Evolutionary conservation across 2,329 filamentous ascomycete species (phyloP).

Genomic region (Aspergillus spinulosporus): DNA sequence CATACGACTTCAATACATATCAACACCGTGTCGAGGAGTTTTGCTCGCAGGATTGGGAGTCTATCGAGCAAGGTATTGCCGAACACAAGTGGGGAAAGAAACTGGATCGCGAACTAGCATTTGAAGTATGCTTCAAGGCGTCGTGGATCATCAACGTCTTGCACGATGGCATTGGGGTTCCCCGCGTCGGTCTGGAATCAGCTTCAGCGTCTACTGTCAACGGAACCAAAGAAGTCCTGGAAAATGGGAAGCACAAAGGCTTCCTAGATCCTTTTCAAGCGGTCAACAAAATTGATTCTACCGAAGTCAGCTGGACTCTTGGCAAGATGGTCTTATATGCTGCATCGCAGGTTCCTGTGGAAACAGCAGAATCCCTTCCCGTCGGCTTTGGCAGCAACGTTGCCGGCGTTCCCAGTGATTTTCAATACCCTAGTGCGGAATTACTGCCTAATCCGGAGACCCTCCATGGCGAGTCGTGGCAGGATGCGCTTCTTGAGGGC

Average conservation of each 20-base stretch:
- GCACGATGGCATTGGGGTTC: conserved; percentile 93
- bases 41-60: conserved; percentile 78
- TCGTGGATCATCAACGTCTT: conserved; percentile 97
- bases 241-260: conserved; percentile 69
- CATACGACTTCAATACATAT: conserved; percentile 88
- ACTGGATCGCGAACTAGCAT: conserved; percentile 69
- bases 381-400: conserved; percentile 92
- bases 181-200: conserved; percentile 75
- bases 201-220: conserved; percentile 60
- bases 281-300: conserved; percentile 84
- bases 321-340: conserved; percentile 97
- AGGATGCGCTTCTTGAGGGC: conserved; percentile 63
- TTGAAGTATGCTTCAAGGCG: conserved; percentile 94
- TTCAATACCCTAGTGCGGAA: conserved; percentile 67
- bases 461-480: conserved; percentile 55
- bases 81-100: conserved; percentile 73
- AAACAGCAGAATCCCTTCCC: conserved; percentile 61
- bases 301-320: conserved; percentile 95
- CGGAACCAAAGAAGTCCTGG: conserved; percentile 68
- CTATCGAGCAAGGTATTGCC: conserved; percentile 67
- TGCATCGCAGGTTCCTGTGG: conserved; percentile 76
- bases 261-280: conserved; percentile 87
- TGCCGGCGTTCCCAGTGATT: conserved; percentile 69
- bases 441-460: conserved; percentile 35
- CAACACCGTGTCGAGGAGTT: conserved; percentile 82